These are phyloP conservation scores for Pyricularia sp. DNA, from an alignment of 2,329 filamentous ascomycete species.

Conservation along the genomic window DNA sequence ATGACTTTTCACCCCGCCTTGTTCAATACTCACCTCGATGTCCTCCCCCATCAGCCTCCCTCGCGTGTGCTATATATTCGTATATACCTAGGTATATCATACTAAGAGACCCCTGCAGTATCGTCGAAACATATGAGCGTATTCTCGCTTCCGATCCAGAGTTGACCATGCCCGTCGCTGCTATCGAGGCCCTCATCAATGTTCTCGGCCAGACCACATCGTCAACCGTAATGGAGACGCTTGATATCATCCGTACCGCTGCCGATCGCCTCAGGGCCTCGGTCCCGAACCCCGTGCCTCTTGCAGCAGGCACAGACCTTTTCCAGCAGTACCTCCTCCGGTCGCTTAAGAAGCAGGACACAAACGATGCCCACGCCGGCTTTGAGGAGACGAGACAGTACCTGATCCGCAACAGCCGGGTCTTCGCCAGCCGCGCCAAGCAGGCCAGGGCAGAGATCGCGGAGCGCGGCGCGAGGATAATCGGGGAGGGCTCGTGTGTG, in stretches of 20 bases:
- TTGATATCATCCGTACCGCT: conserved; percentile 68
- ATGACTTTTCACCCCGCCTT: background rate
- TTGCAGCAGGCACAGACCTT: conserved; percentile 86
- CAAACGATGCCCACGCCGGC: conserved; percentile 29
- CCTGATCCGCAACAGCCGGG: conserved; percentile 68
- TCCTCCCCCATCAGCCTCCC: background rate
- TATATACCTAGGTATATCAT: background rate
- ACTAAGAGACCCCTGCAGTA: conserved; percentile 22
- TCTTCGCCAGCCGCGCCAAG: conserved; percentile 81
- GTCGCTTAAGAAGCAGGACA: conserved; percentile 43
- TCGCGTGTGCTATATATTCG: background rate
- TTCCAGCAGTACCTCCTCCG: conserved; percentile 89
- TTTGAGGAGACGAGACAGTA: conserved; percentile 78
- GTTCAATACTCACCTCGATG: background rate
- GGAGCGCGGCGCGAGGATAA: conserved; percentile 61
- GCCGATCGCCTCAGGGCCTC: conserved; percentile 64
- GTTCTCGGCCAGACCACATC: conserved; percentile 69
- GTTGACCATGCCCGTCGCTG: conserved; percentile 85
- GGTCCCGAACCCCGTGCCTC: conserved; percentile 77
- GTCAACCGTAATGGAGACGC: conserved; percentile 85
- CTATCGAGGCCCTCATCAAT: conserved; percentile 52
- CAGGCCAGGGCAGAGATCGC: conserved; percentile 76
- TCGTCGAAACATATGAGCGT: conserved; percentile 40
- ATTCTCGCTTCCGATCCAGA: conserved; percentile 57
- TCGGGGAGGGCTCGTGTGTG: conserved; percentile 67